Evolutionary conservation across 371 early-diverging fungal species (phyloP), one percentile per base, ranked within the genome.

Genomic region (Mucor circinelloides): DNA sequence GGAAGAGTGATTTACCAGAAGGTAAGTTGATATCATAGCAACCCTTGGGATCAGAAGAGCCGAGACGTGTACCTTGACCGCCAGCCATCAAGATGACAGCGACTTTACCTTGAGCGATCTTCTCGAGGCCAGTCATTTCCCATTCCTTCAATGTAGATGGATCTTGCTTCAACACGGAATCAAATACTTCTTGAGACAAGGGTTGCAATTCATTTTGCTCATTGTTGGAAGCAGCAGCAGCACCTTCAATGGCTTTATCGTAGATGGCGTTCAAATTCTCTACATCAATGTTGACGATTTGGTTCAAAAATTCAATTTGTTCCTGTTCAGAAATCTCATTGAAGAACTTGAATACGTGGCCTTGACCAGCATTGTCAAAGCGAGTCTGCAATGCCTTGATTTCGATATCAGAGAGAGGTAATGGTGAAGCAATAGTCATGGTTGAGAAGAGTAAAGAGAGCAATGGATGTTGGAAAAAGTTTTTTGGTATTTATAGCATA

Each of bases 71-170:
- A 57, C 95, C 95, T 85, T 94, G 93, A 25, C 95, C 95, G 71
- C 96, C 96, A 19, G 96, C 95, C 75, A 97, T 82, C 75, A 97
- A 80, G 69, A 98, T 92, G 32, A 98, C 97, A 23, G 90, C 97
- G n/a, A 98, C 97, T 77, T 95, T 88, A 81, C 92, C 92, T 67
- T 89, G 80, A 40, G 91, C 88, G 74, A 99, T 95, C 63, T 87
- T 75, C 28, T 78, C 72, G 71, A 96, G 77, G 38, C 98, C 98
- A 28, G 85, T 75, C 3, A 82, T 80, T 50, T 87, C 80, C 95
- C 96, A 97, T 57, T 83, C 83, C 50, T 50, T 23, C 10, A 88
- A 72, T 73, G 91, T 85, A 28, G 80, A 85, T 17, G 81, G 57
- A 13, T 79, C 58, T 12, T 89, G 84, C 44, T 82, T 84, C 55